Base-by-base conservation (phyloP, 192 early-diverging fungal species). In the Chytriomyces hyalinus region DNA sequence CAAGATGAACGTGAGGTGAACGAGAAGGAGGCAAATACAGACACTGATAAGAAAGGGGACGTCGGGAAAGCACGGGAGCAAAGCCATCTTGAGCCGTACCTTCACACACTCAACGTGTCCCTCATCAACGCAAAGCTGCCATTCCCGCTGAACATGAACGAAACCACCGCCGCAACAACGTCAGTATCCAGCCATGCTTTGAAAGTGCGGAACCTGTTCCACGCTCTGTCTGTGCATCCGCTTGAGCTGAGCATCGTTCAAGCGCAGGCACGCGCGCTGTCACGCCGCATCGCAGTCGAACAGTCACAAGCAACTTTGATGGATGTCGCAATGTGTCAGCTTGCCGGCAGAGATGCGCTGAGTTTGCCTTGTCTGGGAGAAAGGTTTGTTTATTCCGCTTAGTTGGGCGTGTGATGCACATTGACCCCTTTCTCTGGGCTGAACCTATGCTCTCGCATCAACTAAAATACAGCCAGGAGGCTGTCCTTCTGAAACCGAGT, bases 21-120 rank as follows among this genome's bases (percentile, higher is more conserved):
- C 36, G 36, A 36, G 36, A 36, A 36, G 36, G 36, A 36, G 36
- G 53, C 13, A 57, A 57, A 57, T 13, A 2, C 2, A 20, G 53
- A 13, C 53, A 4, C 13, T 3, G 53, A 57, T 0, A 57, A 13
- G 15, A 57, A 13, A 20, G 5, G 13, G 13, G 53, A 57, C 3
- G 53, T 57, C 36, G 36, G 53, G 13, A 13, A 57, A 20, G 53
- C 53, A 13, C 53, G 20, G 13, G 15, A 13, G 20, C 53, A 20
- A 57, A 20, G 20, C 53, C 53, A 57, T 20, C 15, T 57, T 57
- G 53, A 3, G 20, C 53, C 69, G 49, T 51, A 57, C 6, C 51
- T 71, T 22, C 69, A 48, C 9, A 71, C 69, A 6, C 50, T 71
- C 49, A 71, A 71, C 36, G 8, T 20, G 7, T 59, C 51, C 20